A percentile compares a stretch with the other conserved stretches of the same genome.
phyloP scores from a whole-genome alignment of 2,329 filamentous ascomycete species.

The Hymenoscyphus scutula region DNA sequence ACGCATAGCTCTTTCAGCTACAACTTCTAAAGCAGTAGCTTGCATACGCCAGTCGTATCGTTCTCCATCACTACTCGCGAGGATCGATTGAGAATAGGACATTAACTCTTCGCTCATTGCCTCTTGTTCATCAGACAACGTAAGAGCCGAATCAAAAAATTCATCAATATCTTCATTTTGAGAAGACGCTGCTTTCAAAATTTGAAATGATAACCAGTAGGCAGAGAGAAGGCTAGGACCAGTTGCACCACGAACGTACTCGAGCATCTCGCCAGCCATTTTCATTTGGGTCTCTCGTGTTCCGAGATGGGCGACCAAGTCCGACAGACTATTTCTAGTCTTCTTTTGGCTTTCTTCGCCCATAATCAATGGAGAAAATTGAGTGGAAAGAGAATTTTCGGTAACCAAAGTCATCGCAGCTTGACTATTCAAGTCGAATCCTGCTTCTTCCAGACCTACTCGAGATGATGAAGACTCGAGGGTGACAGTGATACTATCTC shows the following conservation, averaged over 20 bases:
- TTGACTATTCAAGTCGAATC: slow-evolving; percentile 33
- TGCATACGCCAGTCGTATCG: slow-evolving; percentile 67
- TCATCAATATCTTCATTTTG: slow-evolving; percentile 58
- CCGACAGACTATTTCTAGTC: slow-evolving; percentile 55
- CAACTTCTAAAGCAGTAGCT: slow-evolving; percentile 76
- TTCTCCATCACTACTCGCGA: slow-evolving; percentile 52
- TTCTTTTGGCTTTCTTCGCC: slow-evolving; percentile 63
- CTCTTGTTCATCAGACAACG: slow-evolving; percentile 42
- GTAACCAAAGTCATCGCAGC: slow-evolving; percentile 30
- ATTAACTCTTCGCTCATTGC: slow-evolving; percentile 57
- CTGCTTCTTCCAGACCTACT: slow-evolving; percentile 30
- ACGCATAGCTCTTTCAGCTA: slow-evolving; percentile 71
- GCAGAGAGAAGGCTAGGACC: slow-evolving; percentile 63
- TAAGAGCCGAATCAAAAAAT: slow-evolving; percentile 58
- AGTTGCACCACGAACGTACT: slow-evolving; percentile 56
- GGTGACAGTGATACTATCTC: slow-evolving; percentile 63
- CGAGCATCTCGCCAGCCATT: slow-evolving; percentile 64
- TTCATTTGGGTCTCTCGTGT: slow-evolving; percentile 56
- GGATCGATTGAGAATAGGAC: slow-evolving; percentile 60
- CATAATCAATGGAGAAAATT: slow-evolving; percentile 62
- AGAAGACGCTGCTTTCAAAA: slow-evolving; percentile 58
- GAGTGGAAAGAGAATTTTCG: slow-evolving; percentile 21
- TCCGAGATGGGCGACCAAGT: slow-evolving; percentile 56
- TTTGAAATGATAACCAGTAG: slow-evolving; percentile 77
- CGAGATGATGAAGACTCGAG: slow-evolving; percentile 23